phyloP scores from a whole-genome alignment of 441 rosid species.

The Lepidium campestre region DNA sequence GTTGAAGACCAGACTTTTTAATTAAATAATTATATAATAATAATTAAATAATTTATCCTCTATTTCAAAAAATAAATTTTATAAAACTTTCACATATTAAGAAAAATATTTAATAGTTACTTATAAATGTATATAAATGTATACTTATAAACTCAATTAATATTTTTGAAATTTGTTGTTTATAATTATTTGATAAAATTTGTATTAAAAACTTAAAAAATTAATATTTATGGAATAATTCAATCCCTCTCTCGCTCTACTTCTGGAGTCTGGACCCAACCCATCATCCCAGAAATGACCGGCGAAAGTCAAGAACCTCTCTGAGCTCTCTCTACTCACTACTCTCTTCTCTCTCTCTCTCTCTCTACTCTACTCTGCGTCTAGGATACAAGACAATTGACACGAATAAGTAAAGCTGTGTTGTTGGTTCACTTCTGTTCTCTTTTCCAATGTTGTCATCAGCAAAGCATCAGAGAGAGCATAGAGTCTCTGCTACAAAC shows the following conservation, averaged over 20 bases:
- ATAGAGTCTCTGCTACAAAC: constrained; percentile 15
- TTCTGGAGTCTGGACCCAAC: constrained; percentile 18
- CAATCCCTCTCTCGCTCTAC: constrained; percentile 6
- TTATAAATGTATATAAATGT: too few relatives aligned
- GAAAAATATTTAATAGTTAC: too few relatives aligned
- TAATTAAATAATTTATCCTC: too few relatives aligned
- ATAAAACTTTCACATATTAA: too few relatives aligned
- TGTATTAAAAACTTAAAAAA: too few relatives aligned
- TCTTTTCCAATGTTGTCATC: constrained; percentile 40
- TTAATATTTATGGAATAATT: constrained; percentile 16
- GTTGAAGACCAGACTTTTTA: too few relatives aligned
- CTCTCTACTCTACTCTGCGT: constrained; percentile 8
- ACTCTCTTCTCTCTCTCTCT: constrained; percentile 7
- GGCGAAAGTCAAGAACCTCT: constrained; percentile 24
- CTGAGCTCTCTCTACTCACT: constrained; percentile 21
- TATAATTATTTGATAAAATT: too few relatives aligned
- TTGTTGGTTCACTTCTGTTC: constrained; percentile 1
- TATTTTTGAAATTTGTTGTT: too few relatives aligned
- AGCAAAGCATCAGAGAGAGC: constrained; percentile 17
- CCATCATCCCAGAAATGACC: constrained; percentile 29
- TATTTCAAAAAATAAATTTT: too few relatives aligned
- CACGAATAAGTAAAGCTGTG: constrained; percentile 22
- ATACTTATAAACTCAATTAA: too few relatives aligned
- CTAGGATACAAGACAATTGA: constrained; percentile 23
- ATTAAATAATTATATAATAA: too few relatives aligned